Conservation (phyloP, 1,139 yeast genomes). For the Candida sp. region DNA sequence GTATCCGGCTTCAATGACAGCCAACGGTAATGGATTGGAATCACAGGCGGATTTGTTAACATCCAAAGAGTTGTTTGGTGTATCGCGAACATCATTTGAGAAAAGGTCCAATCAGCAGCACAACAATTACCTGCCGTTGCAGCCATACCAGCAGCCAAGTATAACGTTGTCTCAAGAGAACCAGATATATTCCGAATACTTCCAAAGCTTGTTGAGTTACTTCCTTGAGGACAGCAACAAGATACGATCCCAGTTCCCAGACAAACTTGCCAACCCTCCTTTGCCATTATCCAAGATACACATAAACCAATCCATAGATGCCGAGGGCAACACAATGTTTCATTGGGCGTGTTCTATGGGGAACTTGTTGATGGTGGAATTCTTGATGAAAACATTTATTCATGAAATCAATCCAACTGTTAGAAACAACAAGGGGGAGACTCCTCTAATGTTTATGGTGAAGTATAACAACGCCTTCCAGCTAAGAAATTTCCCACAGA, state of each 20-base stretch:
- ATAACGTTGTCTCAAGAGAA: conserved; percentile 23
- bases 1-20: background rate
- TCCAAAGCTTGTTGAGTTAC: conserved; percentile 37
- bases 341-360: conserved; percentile 99
- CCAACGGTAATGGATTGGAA: conserved; percentile 10
- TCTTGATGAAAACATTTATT: conserved; percentile 55
- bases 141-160: conserved; percentile 20
- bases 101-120: conserved; percentile 22
- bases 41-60: conserved; percentile 38
- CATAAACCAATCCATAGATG: conserved; percentile 88
- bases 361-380: conserved; percentile 70
- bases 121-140: conserved; percentile 15
- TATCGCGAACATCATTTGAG: conserved; percentile 46
- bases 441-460: conserved; percentile 88
- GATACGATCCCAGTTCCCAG: conserved; percentile 27
- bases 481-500: conserved; percentile 69
- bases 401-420: conserved; percentile 63
- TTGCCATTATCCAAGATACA: conserved; percentile 51
- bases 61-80: conserved; percentile 48
- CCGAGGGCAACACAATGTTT: conserved; percentile 89
- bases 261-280: conserved; percentile 41
- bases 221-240: conserved; percentile 37
- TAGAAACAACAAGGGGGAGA: conserved; percentile 75
- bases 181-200: conserved; percentile 36
- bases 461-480: conserved; percentile 89